Percentiles rank a stretch among this genome's conserved stretches.
phyloP scores from a whole-genome alignment of 805 yeast species.

The Candida khao-thaluensis region DNA sequence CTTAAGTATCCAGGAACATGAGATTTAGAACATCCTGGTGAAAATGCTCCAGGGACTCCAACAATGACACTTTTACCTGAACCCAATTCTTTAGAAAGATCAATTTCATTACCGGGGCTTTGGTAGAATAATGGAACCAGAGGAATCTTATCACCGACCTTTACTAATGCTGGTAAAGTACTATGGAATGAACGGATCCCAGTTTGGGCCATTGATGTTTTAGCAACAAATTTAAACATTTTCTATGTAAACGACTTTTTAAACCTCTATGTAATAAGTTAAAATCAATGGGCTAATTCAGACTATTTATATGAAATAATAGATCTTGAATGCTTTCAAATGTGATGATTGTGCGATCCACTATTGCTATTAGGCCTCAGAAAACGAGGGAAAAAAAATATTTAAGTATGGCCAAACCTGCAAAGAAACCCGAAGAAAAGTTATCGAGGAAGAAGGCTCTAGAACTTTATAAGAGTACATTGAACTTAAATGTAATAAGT shows the following conservation, averaged over 20 bases:
- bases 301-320: too few species aligned
- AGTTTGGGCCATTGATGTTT: too few species aligned
- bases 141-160: constrained; percentile 64
- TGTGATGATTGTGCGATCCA: constrained; percentile 1
- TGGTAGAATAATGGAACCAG: constrained; percentile 52
- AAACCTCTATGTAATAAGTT: too few species aligned
- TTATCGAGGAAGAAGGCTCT: constrained; percentile 46
- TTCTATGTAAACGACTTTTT: too few species aligned
- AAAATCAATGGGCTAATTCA: background rate
- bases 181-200: constrained; percentile 9
- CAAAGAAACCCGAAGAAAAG: constrained; percentile 27
- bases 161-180: constrained; percentile 22
- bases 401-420: constrained; percentile 6
- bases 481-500: constrained; percentile 73
- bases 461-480: constrained; percentile 63
- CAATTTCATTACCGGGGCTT: constrained; percentile 62
- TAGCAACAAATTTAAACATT: too few species aligned
- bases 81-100: constrained; percentile 49
- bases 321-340: too few species aligned
- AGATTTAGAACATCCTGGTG: constrained; percentile 71
- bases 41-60: constrained; percentile 64
- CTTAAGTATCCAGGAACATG: constrained; percentile 75
- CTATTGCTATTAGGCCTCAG: too few species aligned
- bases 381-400: too few species aligned
- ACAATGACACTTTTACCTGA: constrained; percentile 35